These are phyloP conservation scores for Avena sativa DNA, from an alignment of 176 grass and related monocot genomes.

Conservation along the genomic window DNA sequence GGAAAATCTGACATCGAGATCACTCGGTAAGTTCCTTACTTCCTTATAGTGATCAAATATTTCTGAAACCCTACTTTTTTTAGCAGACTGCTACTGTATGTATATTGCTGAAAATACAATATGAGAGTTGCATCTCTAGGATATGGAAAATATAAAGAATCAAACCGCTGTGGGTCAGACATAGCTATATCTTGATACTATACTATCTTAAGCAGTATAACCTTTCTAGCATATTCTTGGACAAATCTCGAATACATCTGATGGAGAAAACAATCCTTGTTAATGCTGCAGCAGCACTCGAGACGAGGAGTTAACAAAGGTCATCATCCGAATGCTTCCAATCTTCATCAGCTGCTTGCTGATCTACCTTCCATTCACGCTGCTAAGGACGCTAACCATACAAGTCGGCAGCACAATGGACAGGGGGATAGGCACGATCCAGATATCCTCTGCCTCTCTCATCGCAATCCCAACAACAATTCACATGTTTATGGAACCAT, in stretches of 20 bases:
- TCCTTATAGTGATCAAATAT: neutral
- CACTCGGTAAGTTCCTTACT: constrained; percentile 36
- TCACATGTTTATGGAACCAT: constrained; percentile 58
- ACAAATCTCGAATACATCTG: neutral
- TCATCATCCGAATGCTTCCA: constrained; percentile 53
- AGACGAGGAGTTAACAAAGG: constrained; percentile 52
- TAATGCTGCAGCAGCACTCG: constrained; percentile 52
- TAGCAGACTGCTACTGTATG: neutral
- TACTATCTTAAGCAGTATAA: neutral
- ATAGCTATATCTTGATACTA: neutral
- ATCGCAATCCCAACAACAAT: constrained; percentile 64
- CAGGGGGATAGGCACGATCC: constrained; percentile 24
- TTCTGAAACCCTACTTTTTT: neutral
- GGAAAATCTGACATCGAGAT: neutral
- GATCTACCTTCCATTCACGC: constrained; percentile 49
- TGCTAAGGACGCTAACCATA: constrained; percentile 63
- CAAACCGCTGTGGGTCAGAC: neutral
- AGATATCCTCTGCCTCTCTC: constrained; percentile 68
- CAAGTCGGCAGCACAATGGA: constrained; percentile 71
- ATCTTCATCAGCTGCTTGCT: constrained; percentile 59
- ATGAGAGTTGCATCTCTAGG: neutral
- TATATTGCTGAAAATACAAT: neutral
- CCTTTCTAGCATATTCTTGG: constrained; percentile 17
- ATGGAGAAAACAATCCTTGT: constrained; percentile 14
- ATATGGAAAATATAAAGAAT: neutral